Percentiles rank a stretch among this genome's conserved stretches.
phyloP scores from a whole-genome alignment of 2,329 filamentous ascomycete genomes.

The Metarhizium album region DNA sequence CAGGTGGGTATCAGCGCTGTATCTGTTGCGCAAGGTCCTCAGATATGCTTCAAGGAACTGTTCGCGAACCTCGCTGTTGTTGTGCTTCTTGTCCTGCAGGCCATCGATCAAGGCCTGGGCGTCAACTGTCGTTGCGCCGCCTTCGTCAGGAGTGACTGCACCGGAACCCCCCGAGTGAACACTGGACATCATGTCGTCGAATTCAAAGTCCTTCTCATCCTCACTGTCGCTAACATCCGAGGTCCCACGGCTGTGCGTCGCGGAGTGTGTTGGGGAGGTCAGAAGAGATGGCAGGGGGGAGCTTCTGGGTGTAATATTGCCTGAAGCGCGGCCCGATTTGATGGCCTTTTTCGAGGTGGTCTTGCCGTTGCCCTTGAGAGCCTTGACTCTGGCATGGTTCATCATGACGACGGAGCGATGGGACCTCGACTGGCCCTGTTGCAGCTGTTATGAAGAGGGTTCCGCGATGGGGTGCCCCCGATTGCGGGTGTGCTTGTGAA shows the following conservation, averaged over 20 bases:
- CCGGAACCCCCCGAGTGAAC: slow-evolving; percentile 30
- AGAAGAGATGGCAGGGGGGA: slow-evolving; percentile 48
- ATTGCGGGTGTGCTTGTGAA: not conserved
- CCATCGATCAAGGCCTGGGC: slow-evolving; percentile 54
- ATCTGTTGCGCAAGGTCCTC: slow-evolving; percentile 42
- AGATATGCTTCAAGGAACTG: slow-evolving; percentile 23
- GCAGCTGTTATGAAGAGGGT: not conserved
- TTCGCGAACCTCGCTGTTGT: slow-evolving; percentile 61
- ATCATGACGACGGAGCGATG: slow-evolving; percentile 26
- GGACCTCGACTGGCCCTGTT: not conserved
- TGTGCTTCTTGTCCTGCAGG: slow-evolving; percentile 65
- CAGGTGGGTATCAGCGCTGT: slow-evolving; percentile 21
- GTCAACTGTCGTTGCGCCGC: slow-evolving; percentile 52
- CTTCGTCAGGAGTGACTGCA: slow-evolving; percentile 52
- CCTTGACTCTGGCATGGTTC: slow-evolving; percentile 57
- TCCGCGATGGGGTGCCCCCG: not conserved
- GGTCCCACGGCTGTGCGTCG: slow-evolving; percentile 48
- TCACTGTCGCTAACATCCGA: slow-evolving; percentile 51
- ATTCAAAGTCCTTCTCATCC: slow-evolving; percentile 25
- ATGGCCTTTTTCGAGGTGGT: slow-evolving; percentile 59
- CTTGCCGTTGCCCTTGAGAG: slow-evolving; percentile 59
- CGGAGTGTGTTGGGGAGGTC: slow-evolving; percentile 48
- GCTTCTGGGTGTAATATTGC: slow-evolving; percentile 42
- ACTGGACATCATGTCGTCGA: slow-evolving; percentile 34
- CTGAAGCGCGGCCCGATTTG: slow-evolving; percentile 47